A percentile compares a stretch with the other conserved stretches of the same genome.
Evolutionary conservation across 2,329 filamentous ascomycete genomes (phyloP).

Genomic region (Aspergillus vadensis): DNA sequence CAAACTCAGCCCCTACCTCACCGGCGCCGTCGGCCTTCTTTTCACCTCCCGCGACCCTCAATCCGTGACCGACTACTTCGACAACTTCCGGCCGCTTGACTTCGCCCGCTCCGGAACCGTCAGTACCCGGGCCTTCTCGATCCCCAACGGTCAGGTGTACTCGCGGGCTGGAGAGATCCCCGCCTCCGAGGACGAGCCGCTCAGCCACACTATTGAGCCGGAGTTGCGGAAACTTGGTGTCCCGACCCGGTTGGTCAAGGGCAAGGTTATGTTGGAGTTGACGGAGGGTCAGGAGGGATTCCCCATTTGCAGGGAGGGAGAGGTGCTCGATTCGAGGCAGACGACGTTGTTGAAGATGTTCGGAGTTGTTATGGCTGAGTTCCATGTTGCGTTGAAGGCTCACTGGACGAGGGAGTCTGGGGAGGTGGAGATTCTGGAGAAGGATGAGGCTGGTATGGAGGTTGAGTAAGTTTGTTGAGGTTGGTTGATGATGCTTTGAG

Average conservation of each 20-base stretch:
- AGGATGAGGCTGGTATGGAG: slow-evolving; percentile 44
- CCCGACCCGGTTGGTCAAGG: slow-evolving; percentile 84
- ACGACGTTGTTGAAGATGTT: slow-evolving; percentile 94
- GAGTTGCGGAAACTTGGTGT: slow-evolving; percentile 86
- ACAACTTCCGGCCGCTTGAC: slow-evolving; percentile 72
- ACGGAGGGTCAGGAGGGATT: slow-evolving; percentile 57
- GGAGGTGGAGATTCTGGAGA: slow-evolving; percentile 44
- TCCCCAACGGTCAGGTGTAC: slow-evolving; percentile 82
- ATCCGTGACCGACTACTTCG: slow-evolving; percentile 72
- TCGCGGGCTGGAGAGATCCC: slow-evolving; percentile 76
- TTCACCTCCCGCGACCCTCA: slow-evolving; percentile 77
- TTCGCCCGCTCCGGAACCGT: slow-evolving; percentile 84
- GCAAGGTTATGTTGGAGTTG: slow-evolving; percentile 75
- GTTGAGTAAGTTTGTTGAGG: slow-evolving; percentile 31
- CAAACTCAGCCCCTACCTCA: slow-evolving; percentile 67
- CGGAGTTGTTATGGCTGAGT: slow-evolving; percentile 85
- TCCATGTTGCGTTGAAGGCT: slow-evolving; percentile 77
- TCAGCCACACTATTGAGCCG: slow-evolving; percentile 87
- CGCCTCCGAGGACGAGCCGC: slow-evolving; percentile 76
- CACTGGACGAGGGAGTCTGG: slow-evolving; percentile 51
- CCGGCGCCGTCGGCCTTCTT: slow-evolving; percentile 83
- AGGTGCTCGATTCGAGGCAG: slow-evolving; percentile 85
- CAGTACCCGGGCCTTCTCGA: slow-evolving; percentile 72
- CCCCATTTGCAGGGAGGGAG: slow-evolving; percentile 79
- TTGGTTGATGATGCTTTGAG: background rate